Percentiles rank a stretch among this genome's conserved stretches.
These are phyloP conservation scores for Cutaneotrichosporon cavernicola DNA, from an alignment of 1,284 basidiomycete genomes.

Conservation along the genomic window DNA sequence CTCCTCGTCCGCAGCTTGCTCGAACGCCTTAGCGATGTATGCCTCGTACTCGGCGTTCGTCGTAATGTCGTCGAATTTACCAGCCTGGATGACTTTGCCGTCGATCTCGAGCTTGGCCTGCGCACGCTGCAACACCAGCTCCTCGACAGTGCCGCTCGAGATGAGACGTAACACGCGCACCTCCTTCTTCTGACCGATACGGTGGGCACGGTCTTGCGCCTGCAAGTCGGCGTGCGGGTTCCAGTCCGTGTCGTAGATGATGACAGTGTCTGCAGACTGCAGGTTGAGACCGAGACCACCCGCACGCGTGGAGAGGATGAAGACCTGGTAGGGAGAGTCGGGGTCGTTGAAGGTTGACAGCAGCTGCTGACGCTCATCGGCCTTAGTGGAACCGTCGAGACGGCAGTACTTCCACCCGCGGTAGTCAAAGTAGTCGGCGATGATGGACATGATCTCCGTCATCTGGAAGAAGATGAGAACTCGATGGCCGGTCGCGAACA, in stretches of 20 bases:
- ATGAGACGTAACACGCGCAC: constrained; percentile 96
- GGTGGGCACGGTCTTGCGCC: constrained; percentile 78
- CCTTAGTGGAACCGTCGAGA: constrained; percentile 96
- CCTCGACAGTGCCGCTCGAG: constrained; percentile 96
- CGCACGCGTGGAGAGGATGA: constrained; percentile 93
- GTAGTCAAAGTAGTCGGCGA: constrained; percentile 95
- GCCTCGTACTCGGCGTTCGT: constrained; percentile 97
- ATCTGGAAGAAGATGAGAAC: constrained; percentile 98
- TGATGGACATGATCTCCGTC: constrained; percentile 99
- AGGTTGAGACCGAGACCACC: constrained; percentile 97
- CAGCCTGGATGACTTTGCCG: constrained; percentile 98
- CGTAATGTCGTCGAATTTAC: constrained; percentile 98
- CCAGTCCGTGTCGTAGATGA: constrained; percentile 77
- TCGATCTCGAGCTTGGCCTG: constrained; percentile 98
- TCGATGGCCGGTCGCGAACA: constrained; percentile 88
- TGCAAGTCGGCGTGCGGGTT: constrained; percentile 98
- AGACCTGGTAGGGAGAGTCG: constrained; percentile 85
- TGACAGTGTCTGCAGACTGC: constrained; percentile 97
- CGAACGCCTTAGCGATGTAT: constrained; percentile 69
- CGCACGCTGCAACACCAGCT: constrained; percentile 92
- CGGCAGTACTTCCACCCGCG: constrained; percentile 88
- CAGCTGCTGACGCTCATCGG: constrained; percentile 90
- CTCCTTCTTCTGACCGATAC: constrained; percentile 98
- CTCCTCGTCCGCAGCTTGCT: constrained; percentile 71
- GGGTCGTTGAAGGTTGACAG: constrained; percentile 90